A percentile compares a stretch with the other conserved stretches of the same genome.
Evolutionary conservation across 2,329 filamentous ascomycete genomes (phyloP).

Genomic region (Penicillium sp.): DNA sequence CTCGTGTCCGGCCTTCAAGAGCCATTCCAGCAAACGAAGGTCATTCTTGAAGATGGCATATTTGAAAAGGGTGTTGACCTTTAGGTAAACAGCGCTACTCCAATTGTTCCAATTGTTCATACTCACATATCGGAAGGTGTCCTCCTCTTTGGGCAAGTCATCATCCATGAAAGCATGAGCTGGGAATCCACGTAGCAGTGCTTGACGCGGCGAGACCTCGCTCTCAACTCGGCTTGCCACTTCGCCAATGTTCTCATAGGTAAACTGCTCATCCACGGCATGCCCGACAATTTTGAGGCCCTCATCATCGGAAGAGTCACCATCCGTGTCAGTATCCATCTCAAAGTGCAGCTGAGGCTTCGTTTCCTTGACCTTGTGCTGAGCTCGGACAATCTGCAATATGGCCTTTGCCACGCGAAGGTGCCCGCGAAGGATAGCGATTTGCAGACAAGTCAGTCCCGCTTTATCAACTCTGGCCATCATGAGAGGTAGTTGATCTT

Average conservation of each 20-base stretch:
- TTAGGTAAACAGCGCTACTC: not conserved
- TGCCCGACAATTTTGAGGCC: conserved; percentile 47
- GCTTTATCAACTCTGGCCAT: conserved; percentile 60
- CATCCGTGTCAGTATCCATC: conserved; percentile 34
- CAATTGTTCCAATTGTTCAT: not conserved
- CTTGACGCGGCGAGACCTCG: conserved; percentile 54
- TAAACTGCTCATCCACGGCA: conserved; percentile 67
- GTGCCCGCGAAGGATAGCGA: conserved; percentile 69
- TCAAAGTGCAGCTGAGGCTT: conserved; percentile 44
- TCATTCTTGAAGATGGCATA: conserved; percentile 59
- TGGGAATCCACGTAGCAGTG: conserved; percentile 51
- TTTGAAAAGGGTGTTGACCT: conserved; percentile 31
- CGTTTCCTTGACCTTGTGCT: conserved; percentile 63
- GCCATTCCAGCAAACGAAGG: conserved; percentile 53
- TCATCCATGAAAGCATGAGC: conserved; percentile 27
- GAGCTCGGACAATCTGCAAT: conserved; percentile 68
- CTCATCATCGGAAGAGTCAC: conserved; percentile 32
- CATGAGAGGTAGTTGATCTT: conserved; percentile 61
- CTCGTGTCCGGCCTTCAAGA: conserved; percentile 55
- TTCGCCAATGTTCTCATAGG: conserved; percentile 73
- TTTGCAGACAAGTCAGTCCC: conserved; percentile 62
- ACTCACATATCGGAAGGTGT: not conserved
- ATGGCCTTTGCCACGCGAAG: conserved; percentile 64
- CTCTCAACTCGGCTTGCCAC: conserved; percentile 70
- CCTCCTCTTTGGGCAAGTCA: not conserved